These are phyloP conservation scores for Podospora tetraspora DNA, from an alignment of 495 filamentous ascomycete species.

Conservation along the genomic window DNA sequence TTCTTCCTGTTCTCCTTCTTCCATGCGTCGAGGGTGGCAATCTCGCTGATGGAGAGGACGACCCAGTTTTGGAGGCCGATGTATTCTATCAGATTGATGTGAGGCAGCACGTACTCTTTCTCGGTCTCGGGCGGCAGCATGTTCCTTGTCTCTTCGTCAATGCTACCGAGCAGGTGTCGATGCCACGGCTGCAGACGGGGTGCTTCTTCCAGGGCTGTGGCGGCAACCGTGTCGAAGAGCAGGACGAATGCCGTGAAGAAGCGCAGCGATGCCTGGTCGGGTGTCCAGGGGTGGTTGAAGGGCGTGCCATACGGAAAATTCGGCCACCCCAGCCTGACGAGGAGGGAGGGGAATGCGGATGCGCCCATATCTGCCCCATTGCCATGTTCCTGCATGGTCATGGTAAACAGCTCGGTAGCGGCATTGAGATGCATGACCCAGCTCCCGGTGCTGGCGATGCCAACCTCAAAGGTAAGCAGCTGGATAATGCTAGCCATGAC, in stretches of 20 bases:
- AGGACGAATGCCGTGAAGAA: slow-evolving; percentile 49
- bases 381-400: slow-evolving; percentile 35
- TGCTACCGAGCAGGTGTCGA: slow-evolving; percentile 26
- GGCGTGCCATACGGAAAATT: slow-evolving; percentile 16
- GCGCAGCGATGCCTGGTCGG: slow-evolving; percentile 48
- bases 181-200: slow-evolving; percentile 43
- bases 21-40: slow-evolving; percentile 47
- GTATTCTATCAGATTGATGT: slow-evolving; percentile 38
- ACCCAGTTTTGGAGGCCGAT: slow-evolving; percentile 47
- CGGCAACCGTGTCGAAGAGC: slow-evolving; percentile 46
- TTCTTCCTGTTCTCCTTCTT: slow-evolving; percentile 40
- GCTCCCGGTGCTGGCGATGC: slow-evolving; percentile 39
- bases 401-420: slow-evolving; percentile 43
- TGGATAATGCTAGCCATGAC: slow-evolving; percentile 52
- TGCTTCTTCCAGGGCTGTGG: slow-evolving; percentile 37
- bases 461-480: slow-evolving; percentile 47
- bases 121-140: slow-evolving; percentile 12
- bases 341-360: slow-evolving; percentile 20
- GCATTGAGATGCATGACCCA: slow-evolving; percentile 48
- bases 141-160: slow-evolving; percentile 13
- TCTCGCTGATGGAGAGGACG: slow-evolving; percentile 41
- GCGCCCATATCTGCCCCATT: slow-evolving; percentile 2
- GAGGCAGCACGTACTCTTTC: slow-evolving; percentile 20
- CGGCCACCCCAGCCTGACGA: slow-evolving; percentile 32
- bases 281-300: slow-evolving; percentile 31